These are phyloP conservation scores for Cladosporium sp. DNA, from an alignment of 2,329 filamentous ascomycete species.

Conservation along the genomic window DNA sequence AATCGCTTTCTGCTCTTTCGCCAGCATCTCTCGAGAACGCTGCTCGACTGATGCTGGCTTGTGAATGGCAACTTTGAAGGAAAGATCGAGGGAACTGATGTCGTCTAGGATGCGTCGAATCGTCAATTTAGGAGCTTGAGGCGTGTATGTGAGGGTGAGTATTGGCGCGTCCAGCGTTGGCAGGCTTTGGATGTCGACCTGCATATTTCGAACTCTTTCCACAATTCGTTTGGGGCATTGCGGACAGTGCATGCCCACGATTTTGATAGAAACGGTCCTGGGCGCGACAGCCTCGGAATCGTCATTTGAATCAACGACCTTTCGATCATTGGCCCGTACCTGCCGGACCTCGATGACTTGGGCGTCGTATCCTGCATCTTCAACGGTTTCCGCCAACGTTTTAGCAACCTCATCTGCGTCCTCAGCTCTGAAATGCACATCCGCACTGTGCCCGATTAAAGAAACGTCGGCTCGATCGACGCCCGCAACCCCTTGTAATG, in stretches of 20 bases:
- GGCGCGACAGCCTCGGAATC: neutral
- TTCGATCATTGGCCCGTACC: neutral
- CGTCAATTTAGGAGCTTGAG: constrained; percentile 65
- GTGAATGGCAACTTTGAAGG: constrained; percentile 66
- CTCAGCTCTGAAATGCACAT: constrained; percentile 9
- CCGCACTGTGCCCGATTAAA: constrained; percentile 35
- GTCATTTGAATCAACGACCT: neutral
- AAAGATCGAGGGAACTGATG: constrained; percentile 62
- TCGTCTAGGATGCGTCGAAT: constrained; percentile 68
- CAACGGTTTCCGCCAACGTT: constrained; percentile 46
- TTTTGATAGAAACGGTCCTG: constrained; percentile 32
- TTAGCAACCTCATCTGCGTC: constrained; percentile 42
- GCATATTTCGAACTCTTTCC: constrained; percentile 44
- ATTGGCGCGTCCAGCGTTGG: constrained; percentile 62
- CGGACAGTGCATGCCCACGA: constrained; percentile 45
- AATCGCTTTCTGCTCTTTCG: constrained; percentile 64
- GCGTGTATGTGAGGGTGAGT: constrained; percentile 66
- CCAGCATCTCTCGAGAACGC: constrained; percentile 67
- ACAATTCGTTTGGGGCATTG: constrained; percentile 48
- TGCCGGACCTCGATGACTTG: constrained; percentile 21
- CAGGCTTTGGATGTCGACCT: constrained; percentile 51
- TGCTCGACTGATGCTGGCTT: constrained; percentile 83
- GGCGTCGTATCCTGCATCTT: constrained; percentile 43
- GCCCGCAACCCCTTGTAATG: constrained; percentile 43
- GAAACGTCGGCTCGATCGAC: constrained; percentile 48